Evolutionary conservation across 2,329 filamentous ascomycete species (phyloP).

Genomic region (Calonectria montana): DNA sequence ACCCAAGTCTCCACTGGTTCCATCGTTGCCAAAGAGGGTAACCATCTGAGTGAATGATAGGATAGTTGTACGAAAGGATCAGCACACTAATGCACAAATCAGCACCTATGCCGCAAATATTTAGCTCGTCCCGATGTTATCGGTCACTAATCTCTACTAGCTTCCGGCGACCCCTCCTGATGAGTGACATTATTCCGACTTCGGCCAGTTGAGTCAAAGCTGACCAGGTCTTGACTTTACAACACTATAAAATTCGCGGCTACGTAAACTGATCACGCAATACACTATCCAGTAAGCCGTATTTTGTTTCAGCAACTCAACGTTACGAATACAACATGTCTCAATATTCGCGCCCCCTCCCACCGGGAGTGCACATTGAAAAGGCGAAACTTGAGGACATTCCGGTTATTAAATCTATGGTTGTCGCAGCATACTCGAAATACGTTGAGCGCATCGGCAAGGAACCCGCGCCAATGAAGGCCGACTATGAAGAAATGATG

Average conservation of each 20-base stretch:
- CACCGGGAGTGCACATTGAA: slow-evolving; percentile 1
- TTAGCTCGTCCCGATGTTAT: neutral
- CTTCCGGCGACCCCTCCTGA: neutral
- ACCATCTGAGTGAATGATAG: neutral
- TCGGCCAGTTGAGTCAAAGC: neutral
- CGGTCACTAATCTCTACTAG: neutral
- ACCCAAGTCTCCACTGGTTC: neutral
- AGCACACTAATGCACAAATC: neutral
- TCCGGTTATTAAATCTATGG: slow-evolving; percentile 45
- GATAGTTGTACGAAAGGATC: neutral
- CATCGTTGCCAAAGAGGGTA: neutral
- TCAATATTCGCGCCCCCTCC: neutral
- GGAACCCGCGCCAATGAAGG: slow-evolving; percentile 50
- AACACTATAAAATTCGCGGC: neutral
- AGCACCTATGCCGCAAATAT: neutral
- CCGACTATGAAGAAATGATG: slow-evolving; percentile 47
- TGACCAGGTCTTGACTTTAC: neutral
- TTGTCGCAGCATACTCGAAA: slow-evolving; percentile 46
- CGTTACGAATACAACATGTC: neutral
- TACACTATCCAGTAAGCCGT: neutral
- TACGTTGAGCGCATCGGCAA: slow-evolving; percentile 50
- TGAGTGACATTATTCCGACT: neutral
- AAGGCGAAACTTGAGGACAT: slow-evolving; percentile 30
- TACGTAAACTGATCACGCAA: neutral
- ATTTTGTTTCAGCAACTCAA: neutral